These are phyloP conservation scores for Nitzschia sp. DNA, from an alignment of 108 stramenopile genomes.

Conservation along the genomic window DNA sequence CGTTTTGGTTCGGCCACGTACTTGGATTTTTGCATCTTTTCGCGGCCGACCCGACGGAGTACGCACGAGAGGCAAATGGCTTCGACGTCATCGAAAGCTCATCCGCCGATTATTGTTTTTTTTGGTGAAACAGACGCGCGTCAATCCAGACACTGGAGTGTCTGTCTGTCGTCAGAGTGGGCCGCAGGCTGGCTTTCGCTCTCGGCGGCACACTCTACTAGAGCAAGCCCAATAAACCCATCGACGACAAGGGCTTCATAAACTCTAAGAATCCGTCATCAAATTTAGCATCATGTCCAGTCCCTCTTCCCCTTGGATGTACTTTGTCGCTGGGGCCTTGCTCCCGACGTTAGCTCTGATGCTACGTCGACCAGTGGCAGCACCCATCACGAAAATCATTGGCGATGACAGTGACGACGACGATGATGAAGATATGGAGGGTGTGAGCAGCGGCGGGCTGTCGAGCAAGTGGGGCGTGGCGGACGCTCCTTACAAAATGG, in stretches of 20 bases:
- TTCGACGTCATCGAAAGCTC: neutral
- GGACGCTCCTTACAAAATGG: conserved; percentile 91
- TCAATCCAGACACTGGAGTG: no score
- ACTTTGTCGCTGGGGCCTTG: conserved; percentile 50
- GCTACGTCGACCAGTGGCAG: neutral
- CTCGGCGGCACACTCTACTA: no score
- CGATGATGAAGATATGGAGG: conserved; percentile 30
- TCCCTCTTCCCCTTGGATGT: conserved; percentile 26
- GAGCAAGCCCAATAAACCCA: no score
- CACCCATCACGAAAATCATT: neutral
- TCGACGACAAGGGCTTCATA: no score
- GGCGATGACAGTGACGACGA: conserved; percentile 36
- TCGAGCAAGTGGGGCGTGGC: conserved; percentile 53
- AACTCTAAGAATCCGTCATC: neutral
- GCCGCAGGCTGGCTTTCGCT: no score
- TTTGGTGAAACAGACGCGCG: no score
- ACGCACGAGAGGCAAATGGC: neutral
- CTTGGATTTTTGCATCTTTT: neutral
- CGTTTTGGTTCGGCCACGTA: conserved; percentile 1
- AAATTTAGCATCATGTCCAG: neutral
- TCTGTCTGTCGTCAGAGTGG: no score
- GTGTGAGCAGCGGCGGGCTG: neutral
- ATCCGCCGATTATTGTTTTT: neutral
- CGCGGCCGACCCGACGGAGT: neutral
- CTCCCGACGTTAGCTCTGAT: conserved; percentile 44